Percentiles rank a stretch among this genome's conserved stretches.
phyloP scores from a whole-genome alignment of 148 eudicot species.

The Rhododendron simsii region DNA sequence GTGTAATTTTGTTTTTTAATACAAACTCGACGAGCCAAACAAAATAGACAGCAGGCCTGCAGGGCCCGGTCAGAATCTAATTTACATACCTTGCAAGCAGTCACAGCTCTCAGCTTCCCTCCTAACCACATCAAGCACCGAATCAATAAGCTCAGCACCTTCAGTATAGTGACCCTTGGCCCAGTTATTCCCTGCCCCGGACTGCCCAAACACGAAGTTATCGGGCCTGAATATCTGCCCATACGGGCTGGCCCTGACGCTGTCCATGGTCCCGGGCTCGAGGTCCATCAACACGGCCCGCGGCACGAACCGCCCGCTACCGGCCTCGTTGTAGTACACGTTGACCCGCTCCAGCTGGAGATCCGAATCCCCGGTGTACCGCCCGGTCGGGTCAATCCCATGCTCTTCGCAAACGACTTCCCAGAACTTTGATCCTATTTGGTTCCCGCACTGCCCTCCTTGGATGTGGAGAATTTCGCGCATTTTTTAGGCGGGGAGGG shows the following conservation, averaged over 20 bases:
- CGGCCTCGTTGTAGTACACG: conserved; percentile 28
- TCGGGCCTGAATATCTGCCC: conserved; percentile 36
- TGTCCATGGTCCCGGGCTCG: conserved; percentile 38
- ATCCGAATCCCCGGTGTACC: conserved; percentile 19
- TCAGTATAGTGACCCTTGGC: conserved; percentile 39
- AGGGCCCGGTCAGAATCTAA: background rate
- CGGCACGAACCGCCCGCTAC: conserved; percentile 27
- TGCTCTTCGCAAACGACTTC: conserved; percentile 35
- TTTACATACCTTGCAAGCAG: conserved; percentile 29
- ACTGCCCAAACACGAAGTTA: conserved; percentile 34
- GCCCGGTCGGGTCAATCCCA: conserved; percentile 31
- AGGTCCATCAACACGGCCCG: conserved; percentile 37
- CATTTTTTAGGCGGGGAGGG: background rate
- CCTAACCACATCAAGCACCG: conserved; percentile 35
- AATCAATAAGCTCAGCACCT: conserved; percentile 39
- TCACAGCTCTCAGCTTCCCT: conserved; percentile 35
- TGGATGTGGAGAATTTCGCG: conserved; percentile 37
- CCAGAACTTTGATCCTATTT: conserved; percentile 39
- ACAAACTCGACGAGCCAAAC: background rate
- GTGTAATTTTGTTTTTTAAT: too few species aligned
- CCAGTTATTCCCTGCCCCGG: conserved; percentile 38
- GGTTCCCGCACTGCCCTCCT: conserved; percentile 39
- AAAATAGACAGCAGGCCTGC: background rate
- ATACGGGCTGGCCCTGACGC: conserved; percentile 18
- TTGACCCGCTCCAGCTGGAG: conserved; percentile 27